Evolutionary conservation across 805 yeast species (phyloP), one percentile per base, ranked within the genome.

Genomic region (Myxozyma nipponensis): DNA sequence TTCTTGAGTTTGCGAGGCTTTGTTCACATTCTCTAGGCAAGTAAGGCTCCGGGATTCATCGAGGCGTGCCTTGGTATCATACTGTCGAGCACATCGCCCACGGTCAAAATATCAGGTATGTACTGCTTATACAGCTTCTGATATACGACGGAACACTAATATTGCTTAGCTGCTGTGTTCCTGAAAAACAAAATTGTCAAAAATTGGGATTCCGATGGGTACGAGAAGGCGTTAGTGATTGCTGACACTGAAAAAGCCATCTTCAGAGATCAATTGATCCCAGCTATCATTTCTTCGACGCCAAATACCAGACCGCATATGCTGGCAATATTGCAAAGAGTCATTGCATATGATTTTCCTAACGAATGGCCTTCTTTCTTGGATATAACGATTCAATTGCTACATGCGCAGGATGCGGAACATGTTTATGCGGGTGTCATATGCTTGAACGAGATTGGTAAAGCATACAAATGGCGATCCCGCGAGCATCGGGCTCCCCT

Each of bases 31-130:
- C 15, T 39, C n/a, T 40, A 59, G 60, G 80, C 83, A 5, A 78
- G 83, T 43, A 61, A 63, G 25, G 66, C 75, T 2, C 79, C 85
- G 1, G 95, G 95, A 3, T 90, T 90, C 63, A 69, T 87, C 36
- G 84, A 84, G 3, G 90, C 91, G 1, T 86, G 95, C 66, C 70
- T 91, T 42, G 91, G 86, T 63, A 83, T 89, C 45, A 74, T 88
- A 18, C 65, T 76, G 17, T 77, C 51, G 15, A 57, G 57, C 17
- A 54, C 57, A 2, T 32, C 42, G 9, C 45, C 50, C 15, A 51
- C 54, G 3, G 57, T 54, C 5, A 57, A 54, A 35, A 30, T 54
- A n/a, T 50, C 58, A 15, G 58, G 58, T 54, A n/a, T 2, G 52
- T n/a, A 25, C 15, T 36, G 39, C 13, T 36, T 18, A 7, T 23